Evolutionary conservation across 805 yeast genomes (phyloP).

Genomic region (Ogataea siamensis): DNA sequence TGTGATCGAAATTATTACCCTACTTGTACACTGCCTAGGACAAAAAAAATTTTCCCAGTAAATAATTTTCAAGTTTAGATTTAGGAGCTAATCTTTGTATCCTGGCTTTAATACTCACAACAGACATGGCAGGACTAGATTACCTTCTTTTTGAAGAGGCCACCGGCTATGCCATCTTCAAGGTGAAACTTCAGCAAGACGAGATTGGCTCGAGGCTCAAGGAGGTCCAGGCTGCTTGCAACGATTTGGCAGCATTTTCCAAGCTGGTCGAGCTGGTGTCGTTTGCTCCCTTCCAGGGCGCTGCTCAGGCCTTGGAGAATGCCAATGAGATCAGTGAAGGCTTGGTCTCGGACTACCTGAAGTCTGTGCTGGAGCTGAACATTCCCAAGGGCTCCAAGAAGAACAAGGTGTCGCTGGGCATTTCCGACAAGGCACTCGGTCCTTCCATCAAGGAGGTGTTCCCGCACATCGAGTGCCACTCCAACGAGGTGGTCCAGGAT

Average conservation of each 20-base stretch:
- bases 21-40: constrained; percentile 11
- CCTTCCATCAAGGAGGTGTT: constrained; percentile 91
- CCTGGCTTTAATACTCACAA: constrained; percentile 5
- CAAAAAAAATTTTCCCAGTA: constrained; percentile 12
- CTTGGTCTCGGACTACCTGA: constrained; percentile 87
- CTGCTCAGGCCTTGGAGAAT: constrained; percentile 98
- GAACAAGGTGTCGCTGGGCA: constrained; percentile 72
- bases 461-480: constrained; percentile 85
- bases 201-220: constrained; percentile 86
- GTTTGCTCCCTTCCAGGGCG: constrained; percentile 98
- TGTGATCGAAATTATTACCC: constrained; percentile 8
- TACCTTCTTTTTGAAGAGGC: constrained; percentile 97
- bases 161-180: constrained; percentile 95
- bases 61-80: constrained; percentile 9
- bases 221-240: constrained; percentile 90
- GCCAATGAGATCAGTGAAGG: constrained; percentile 98
- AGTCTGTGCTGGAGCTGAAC: constrained; percentile 84
- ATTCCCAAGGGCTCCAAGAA: constrained; percentile 76
- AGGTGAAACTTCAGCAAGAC: constrained; percentile 91
- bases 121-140: constrained; percentile 68
- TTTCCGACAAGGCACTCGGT: constrained; percentile 92
- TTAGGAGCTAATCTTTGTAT: constrained; percentile 8
- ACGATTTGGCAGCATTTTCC: constrained; percentile 82
- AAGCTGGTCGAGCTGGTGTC: constrained; percentile 91
- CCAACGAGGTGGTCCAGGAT: constrained; percentile 93